These are phyloP conservation scores for Ophiostoma sp. DNA, from an alignment of 2,329 filamentous ascomycete species.

Conservation along the genomic window DNA sequence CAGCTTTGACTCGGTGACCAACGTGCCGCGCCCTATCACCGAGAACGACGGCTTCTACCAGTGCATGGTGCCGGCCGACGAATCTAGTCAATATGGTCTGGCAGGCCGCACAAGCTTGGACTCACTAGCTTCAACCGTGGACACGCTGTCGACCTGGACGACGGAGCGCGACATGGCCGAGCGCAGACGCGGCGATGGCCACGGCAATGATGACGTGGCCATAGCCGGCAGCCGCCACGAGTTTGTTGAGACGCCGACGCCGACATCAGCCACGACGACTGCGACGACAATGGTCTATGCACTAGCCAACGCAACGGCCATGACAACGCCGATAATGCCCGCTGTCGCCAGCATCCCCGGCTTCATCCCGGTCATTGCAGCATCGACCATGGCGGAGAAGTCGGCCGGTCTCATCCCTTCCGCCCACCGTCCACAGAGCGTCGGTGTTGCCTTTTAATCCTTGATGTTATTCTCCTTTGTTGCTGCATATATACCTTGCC, in stretches of 20 bases:
- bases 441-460: constrained; percentile 43
- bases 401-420: constrained; percentile 6
- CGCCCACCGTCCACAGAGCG: constrained; percentile 36
- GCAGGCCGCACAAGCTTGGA: constrained; percentile 40
- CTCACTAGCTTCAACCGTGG: constrained; percentile 38
- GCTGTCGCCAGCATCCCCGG: neutral
- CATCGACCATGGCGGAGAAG: constrained; percentile 13
- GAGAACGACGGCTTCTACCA: constrained; percentile 55
- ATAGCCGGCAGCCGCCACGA: constrained; percentile 34
- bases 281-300: constrained; percentile 12
- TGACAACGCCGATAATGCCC: constrained; percentile 16
- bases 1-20: constrained; percentile 49
- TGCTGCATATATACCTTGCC: neutral
- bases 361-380: constrained; percentile 6
- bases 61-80: constrained; percentile 30
- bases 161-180: constrained; percentile 37
- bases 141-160: constrained; percentile 44
- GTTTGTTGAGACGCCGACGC: constrained; percentile 36
- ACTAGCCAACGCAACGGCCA: constrained; percentile 2
- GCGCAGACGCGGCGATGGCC: constrained; percentile 31
- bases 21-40: constrained; percentile 48
- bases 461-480: neutral
- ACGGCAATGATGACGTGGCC: constrained; percentile 40
- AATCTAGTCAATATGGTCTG: constrained; percentile 30
- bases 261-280: constrained; percentile 35